These are phyloP conservation scores for Chlamydomonas sp. DNA, from an alignment of 139 green algal species.

Conservation along the genomic window DNA sequence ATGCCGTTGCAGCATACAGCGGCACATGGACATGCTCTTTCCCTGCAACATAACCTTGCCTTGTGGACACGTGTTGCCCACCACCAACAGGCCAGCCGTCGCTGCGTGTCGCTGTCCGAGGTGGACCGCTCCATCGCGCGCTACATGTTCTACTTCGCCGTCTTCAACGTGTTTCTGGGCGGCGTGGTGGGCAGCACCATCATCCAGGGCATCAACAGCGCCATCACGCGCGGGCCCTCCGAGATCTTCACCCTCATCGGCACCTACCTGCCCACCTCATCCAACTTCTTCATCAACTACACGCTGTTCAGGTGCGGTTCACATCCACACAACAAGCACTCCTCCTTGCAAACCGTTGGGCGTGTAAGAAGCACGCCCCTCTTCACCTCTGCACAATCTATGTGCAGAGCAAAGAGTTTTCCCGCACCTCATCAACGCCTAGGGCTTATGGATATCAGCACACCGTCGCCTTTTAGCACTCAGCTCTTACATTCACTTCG, in stretches of 20 bases:
- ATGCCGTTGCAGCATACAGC: too few species aligned
- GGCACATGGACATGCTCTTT: too few species aligned
- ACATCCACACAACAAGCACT: not conserved
- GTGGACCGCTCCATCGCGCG: slow-evolving; percentile 52
- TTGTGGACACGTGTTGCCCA: not conserved
- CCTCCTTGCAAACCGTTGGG: too few species aligned
- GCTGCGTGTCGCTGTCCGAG: slow-evolving; percentile 54
- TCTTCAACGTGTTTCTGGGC: slow-evolving; percentile 80
- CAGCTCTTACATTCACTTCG: too few species aligned
- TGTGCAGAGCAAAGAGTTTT: too few species aligned
- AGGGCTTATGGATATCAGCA: too few species aligned
- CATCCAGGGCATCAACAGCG: slow-evolving; percentile 33
- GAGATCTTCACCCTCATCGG: slow-evolving; percentile 75
- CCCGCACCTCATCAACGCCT: too few species aligned
- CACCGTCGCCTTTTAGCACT: too few species aligned
- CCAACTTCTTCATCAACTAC: slow-evolving; percentile 94
- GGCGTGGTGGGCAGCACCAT: slow-evolving; percentile 64
- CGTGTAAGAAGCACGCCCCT: not conserved
- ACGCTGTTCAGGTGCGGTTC: slow-evolving; percentile 47
- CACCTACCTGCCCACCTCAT: slow-evolving; percentile 76
- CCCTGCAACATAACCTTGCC: too few species aligned
- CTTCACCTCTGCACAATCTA: not conserved
- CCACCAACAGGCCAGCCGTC: slow-evolving; percentile 55
- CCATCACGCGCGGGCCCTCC: slow-evolving; percentile 22
- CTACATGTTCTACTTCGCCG: slow-evolving; percentile 65